A percentile compares a stretch with the other conserved stretches of the same genome.
Evolutionary conservation across 176 grass and related monocot species (phyloP).

Genomic region (Bolboschoenus planiculmis): DNA sequence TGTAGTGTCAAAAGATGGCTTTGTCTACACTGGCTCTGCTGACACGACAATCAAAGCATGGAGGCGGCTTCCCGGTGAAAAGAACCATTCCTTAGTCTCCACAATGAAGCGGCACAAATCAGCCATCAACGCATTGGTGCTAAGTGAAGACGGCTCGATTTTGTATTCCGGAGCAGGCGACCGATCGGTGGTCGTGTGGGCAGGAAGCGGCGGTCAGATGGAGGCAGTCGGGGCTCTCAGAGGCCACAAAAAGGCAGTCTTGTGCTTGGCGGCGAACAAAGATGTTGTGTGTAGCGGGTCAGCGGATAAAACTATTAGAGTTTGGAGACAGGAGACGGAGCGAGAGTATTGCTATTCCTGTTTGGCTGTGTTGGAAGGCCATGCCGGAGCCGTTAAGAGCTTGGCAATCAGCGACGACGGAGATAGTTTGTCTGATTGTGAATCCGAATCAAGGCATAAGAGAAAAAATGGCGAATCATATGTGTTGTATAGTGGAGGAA

Average conservation of each 20-base stretch:
- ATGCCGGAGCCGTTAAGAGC: slow-evolving; percentile 64
- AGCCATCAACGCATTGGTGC: slow-evolving; percentile 52
- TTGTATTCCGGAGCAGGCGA: slow-evolving; percentile 70
- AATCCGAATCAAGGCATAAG: not conserved
- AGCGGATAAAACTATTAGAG: slow-evolving; percentile 56
- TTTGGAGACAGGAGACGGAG: slow-evolving; percentile 41
- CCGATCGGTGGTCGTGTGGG: slow-evolving; percentile 56
- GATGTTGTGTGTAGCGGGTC: slow-evolving; percentile 59
- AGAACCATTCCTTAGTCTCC: slow-evolving; percentile 28
- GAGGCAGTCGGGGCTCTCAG: slow-evolving; percentile 22
- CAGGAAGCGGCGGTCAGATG: slow-evolving; percentile 15
- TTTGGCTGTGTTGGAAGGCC: slow-evolving; percentile 54
- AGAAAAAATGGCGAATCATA: not conserved
- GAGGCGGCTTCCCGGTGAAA: slow-evolving; percentile 11
- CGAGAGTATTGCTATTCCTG: slow-evolving; percentile 32
- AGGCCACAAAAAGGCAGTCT: slow-evolving; percentile 41
- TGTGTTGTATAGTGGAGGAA: slow-evolving; percentile 39
- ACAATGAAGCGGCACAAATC: slow-evolving; percentile 43
- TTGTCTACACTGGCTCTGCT: slow-evolving; percentile 56
- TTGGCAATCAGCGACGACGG: slow-evolving; percentile 1
- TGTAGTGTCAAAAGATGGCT: slow-evolving; percentile 35
- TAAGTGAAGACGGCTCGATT: slow-evolving; percentile 36
- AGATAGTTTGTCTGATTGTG: not conserved
- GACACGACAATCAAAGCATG: slow-evolving; percentile 53
- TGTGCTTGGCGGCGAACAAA: slow-evolving; percentile 43